phyloP scores from a whole-genome alignment of 1,139 yeast species.

The Zygosaccharomyces pseudobailii region DNA sequence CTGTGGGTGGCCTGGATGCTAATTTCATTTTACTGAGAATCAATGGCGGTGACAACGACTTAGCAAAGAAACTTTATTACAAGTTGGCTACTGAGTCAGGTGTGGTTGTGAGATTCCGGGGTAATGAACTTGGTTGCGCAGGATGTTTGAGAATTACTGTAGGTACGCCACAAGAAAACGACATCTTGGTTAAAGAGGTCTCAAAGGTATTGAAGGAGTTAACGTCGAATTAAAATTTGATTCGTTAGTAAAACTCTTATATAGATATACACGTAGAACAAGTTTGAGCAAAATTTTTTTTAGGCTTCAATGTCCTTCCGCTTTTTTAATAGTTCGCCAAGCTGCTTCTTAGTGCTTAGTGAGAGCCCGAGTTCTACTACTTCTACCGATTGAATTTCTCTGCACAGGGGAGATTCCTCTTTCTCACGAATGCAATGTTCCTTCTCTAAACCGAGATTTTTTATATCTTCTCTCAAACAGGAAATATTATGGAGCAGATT shows the following conservation, averaged over 20 bases:
- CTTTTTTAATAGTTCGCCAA: conserved; percentile 27
- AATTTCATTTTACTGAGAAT: conserved; percentile 77
- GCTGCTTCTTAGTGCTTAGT: conserved; percentile 23
- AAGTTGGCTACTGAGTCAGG: conserved; percentile 64
- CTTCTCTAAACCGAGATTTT: conserved; percentile 8
- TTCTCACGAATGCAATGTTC: background rate
- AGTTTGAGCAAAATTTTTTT: conserved; percentile 1
- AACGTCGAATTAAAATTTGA: conserved; percentile 5
- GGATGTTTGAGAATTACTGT: conserved; percentile 86
- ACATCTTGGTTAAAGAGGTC: conserved; percentile 49
- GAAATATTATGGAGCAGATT: conserved; percentile 19
- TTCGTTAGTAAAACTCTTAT: background rate
- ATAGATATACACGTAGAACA: background rate
- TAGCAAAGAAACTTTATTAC: conserved; percentile 64
- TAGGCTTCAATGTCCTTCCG: conserved; percentile 16
- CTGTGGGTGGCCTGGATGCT: conserved; percentile 84
- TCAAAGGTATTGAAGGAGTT: conserved; percentile 36
- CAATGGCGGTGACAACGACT: conserved; percentile 46
- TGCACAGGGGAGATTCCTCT: background rate
- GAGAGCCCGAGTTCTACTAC: conserved; percentile 28
- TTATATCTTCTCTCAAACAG: conserved; percentile 18
- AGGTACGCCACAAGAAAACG: conserved; percentile 77
- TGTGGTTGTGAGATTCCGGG: conserved; percentile 88
- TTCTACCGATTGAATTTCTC: conserved; percentile 16
- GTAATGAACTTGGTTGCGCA: conserved; percentile 78